Evolutionary conservation across 1,284 basidiomycete genomes (phyloP), one percentile per base, ranked within the genome.

Genomic region (Schizophyllum commune): DNA sequence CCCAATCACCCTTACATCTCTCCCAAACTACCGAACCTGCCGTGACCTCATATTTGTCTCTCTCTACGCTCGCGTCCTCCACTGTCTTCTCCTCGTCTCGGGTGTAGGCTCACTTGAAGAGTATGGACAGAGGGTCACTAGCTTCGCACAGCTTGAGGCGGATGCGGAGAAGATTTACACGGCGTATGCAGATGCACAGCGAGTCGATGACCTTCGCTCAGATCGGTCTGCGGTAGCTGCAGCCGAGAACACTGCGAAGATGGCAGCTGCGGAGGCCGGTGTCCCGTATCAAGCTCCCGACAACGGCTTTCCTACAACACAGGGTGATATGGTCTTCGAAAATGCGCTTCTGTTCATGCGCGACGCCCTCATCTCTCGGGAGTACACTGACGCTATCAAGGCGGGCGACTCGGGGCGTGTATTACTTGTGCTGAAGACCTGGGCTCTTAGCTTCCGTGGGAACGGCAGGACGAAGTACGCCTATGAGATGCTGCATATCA

Each of bases 401-500:
- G 53, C 61, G 3, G 75, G 75, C 1, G 72, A 75, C 58, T 75
- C 74, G 0, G 75, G 74, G 0, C 65, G 71, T 0, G 65, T 77
- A 6, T n/a, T 75, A 5, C 34, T 70, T 1, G 64, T 74, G 0
- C 62, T 77, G 0, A 79, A 78, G 64, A 52, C 68, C 2, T 71
- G 69, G 63, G 71, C 72, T 0, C 60, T 73, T 1, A 67, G 66
- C 15, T 77, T 67, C 60, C 71, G 73, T 1, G 74, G 72, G 0
- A 72, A 65, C 53, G 74, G 74, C 0, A 69, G 70, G 0, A 63
- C 68, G 0, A 77, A 78, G 64, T 79, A 80, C 61, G 76, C 76
- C 0, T 66, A 76, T 47, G 74, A 77, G 64, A 70, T 75, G 67
- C 64, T 79, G 0, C 69, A 73, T 61, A 60, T 78, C 0, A 68